These are phyloP conservation scores for Coniochaeta sp. DNA, from an alignment of 2,329 filamentous ascomycete genomes.

Conservation along the genomic window DNA sequence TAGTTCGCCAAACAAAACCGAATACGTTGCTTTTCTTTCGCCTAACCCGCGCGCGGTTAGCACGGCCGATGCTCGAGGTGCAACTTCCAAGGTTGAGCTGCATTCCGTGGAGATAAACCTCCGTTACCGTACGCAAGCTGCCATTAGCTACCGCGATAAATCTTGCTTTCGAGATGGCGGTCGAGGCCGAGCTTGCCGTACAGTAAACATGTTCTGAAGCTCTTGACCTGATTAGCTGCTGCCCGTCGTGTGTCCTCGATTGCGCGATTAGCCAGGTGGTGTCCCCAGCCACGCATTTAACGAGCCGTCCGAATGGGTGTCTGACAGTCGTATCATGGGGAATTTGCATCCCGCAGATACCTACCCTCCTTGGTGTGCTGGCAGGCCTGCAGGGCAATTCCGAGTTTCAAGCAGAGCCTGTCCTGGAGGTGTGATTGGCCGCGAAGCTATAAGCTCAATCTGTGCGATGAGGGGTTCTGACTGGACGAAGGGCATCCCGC, in stretches of 20 bases:
- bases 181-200: neutral
- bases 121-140: neutral
- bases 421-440: conserved; percentile 12
- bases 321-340: no score
- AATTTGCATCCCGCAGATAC: neutral
- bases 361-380: conserved; percentile 19
- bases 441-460: conserved; percentile 1
- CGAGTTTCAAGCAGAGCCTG: conserved; percentile 14
- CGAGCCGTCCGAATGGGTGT: neutral
- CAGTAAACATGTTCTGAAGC: neutral
- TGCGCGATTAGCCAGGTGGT: neutral
- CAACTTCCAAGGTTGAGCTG: neutral
- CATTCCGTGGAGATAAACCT: neutral
- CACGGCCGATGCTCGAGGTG: neutral
- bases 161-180: neutral
- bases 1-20: no score
- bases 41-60: neutral
- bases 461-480: neutral
- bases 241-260: no score
- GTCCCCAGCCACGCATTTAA: neutral
- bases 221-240: conserved; percentile 1
- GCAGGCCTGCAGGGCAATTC: conserved; percentile 11
- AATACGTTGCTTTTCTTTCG: no score
- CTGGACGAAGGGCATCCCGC: neutral
- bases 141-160: neutral